Base-by-base conservation (phyloP, 2,329 filamentous ascomycete genomes). In the Penicillium italicum region DNA sequence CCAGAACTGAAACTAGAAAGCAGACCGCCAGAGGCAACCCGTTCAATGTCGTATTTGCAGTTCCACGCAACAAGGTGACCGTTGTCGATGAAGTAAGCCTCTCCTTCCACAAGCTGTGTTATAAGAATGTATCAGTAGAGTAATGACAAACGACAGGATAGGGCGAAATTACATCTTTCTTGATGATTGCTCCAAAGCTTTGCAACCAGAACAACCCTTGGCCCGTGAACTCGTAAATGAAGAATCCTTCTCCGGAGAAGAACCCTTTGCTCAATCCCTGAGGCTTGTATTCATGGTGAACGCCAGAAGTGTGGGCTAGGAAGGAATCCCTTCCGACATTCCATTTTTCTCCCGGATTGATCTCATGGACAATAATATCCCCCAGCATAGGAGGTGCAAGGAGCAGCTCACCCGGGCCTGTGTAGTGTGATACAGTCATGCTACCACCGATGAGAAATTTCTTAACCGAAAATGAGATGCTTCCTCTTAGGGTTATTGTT, bases 31-130 rank as follows among this genome's bases (percentile, higher is more conserved):
- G 89, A 94, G 0, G 93, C 87, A 4, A 95, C 88, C 16, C 94
- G 86, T 76, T 97, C 91, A 60, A 99, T 85, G 5, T 90, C 82
- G 68, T 97, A 99, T 69, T 96, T 91, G 69, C 89, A 92, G 71
- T 97, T 97, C 94, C 94, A 99, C 0, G 94, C 93, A 0, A 97
- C 91, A 1, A 97, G 80, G 65, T 97, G 91, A 3, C 91, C 91
- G 66, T 96, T 96, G 67, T 96, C 91, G 54, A 97, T 86, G 62
- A 94, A 90, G 74, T 97, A 97, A 64, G 88, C 88, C 71, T 97
- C 93, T 1, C 6, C 26, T 28, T 28, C 26, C 24, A 26, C 24
- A 4, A 26, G 24, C 24, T 26, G 24, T 26, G 4, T 26, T 4
- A 26, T 26, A 26, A 26, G 24, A 6, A 26, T 26, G 6, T 26